Base-by-base conservation (phyloP, 148 eudicot genomes). In the Linanthus parryae region DNA sequence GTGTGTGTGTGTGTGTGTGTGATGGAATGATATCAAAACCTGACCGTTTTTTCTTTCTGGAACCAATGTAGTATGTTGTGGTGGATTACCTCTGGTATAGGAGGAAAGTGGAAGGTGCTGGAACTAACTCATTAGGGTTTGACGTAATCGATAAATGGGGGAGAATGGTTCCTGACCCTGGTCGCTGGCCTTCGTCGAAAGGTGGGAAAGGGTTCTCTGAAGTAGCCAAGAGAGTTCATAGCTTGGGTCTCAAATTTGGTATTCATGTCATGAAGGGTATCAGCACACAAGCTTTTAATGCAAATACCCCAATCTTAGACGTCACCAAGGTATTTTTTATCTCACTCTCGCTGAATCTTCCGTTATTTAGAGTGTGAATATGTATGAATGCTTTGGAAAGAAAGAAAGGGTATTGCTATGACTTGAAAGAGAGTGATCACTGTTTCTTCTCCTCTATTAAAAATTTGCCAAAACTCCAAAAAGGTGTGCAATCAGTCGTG, bases 1-100 rank as follows among this genome's bases (percentile, higher is more conserved):
- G n/a, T n/a, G n/a, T n/a, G n/a, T n/a, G n/a, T n/a, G n/a, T n/a
- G n/a, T n/a, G n/a, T n/a, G n/a, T n/a, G n/a, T n/a, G n/a, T n/a
- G n/a, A n/a, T n/a, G n/a, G n/a, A n/a, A n/a, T n/a, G n/a, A n/a
- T n/a, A n/a, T n/a, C n/a, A n/a, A n/a, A n/a, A n/a, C n/a, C n/a
- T n/a, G n/a, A n/a, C n/a, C n/a, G n/a, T n/a, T n/a, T n/a, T n/a
- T n/a, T n/a, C n/a, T n/a, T n/a, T n/a, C n/a, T n/a, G n/a, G n/a
- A n/a, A n/a, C n/a, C n/a, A n/a, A n/a, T n/a, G n/a, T n/a, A 94
- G 99, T 94, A 88, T 80, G 95, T 76, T 27, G 96, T 94, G 69
- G 91, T 94, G 69, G 99, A 94, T 65, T 94, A 84, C 71, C 92
- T 88, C 33, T 94, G 99, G 99, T 94, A 88, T 65, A 78, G 99